Percentiles rank a stretch among this genome's conserved stretches.
Conservation (phyloP, 495 filamentous ascomycete genomes). For the Neurospora sp. region DNA sequence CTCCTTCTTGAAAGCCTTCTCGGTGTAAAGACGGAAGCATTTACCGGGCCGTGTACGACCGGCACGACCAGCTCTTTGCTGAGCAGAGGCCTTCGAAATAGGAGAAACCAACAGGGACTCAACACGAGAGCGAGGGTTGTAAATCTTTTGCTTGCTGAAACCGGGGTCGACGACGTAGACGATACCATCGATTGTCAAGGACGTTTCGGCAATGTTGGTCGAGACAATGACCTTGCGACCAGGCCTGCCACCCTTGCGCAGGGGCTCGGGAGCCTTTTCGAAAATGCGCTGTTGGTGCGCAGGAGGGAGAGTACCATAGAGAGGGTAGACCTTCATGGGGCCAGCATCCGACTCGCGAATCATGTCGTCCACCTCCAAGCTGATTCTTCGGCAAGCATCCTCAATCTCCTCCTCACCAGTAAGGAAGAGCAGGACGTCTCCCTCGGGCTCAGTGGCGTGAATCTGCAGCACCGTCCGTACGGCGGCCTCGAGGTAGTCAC, state of each 20-base stretch:
- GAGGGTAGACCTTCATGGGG: conserved; percentile 79
- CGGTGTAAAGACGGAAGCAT: conserved; percentile 95
- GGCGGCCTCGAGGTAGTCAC: conserved; percentile 93
- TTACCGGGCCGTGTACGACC: conserved; percentile 97
- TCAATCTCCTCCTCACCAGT: conserved; percentile 99
- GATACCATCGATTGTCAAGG: conserved; percentile 95
- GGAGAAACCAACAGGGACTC: conserved; percentile 93
- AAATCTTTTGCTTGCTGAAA: conserved; percentile 99
- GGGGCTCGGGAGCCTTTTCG: conserved; percentile 68
- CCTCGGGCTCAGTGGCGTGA: conserved; percentile 82
- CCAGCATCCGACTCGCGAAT: conserved; percentile 81
- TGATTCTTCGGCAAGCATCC: conserved; percentile 85
- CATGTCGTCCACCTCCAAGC: conserved; percentile 84
- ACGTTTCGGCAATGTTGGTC: conserved; percentile 97
- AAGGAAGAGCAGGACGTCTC: conserved; percentile 91
- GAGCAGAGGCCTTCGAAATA: conserved; percentile 96
- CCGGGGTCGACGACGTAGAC: conserved; percentile 98
- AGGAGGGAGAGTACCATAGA: conserved; percentile 90
- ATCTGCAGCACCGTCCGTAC: conserved; percentile 93
- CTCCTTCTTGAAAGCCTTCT: conserved; percentile 94
- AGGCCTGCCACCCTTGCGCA: conserved; percentile 64
- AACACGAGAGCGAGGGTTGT: conserved; percentile 92
- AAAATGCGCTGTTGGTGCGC: conserved; percentile 92
- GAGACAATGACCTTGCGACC: conserved; percentile 93
- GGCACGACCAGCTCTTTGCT: conserved; percentile 95